Percentiles rank a stretch among this genome's conserved stretches.
phyloP scores from a whole-genome alignment of 768 basidiomycete species.

The Lenzites betulinus region DNA sequence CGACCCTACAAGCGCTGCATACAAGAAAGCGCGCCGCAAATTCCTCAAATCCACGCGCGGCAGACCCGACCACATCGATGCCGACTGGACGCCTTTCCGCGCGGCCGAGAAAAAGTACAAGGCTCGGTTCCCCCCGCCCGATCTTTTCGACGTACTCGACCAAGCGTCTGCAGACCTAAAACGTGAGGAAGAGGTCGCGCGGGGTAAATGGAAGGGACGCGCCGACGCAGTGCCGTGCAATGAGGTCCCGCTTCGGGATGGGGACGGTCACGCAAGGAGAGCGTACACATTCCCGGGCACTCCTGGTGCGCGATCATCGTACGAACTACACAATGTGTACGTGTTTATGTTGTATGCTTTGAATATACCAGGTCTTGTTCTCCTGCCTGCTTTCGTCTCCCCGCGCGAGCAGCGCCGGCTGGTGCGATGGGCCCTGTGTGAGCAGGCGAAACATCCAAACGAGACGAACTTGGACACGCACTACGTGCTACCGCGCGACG shows the following conservation, averaged over 20 bases:
- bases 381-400: constrained; percentile 76
- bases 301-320: constrained; percentile 49
- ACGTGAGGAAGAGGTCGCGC: constrained; percentile 43
- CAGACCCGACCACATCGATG: constrained; percentile 45
- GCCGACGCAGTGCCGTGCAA: constrained; percentile 38
- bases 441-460: constrained; percentile 80
- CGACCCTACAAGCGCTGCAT: constrained; percentile 50
- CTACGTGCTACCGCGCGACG: constrained; percentile 71
- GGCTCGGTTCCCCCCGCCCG: constrained; percentile 74
- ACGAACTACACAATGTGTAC: constrained; percentile 8
- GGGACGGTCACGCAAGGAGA: constrained; percentile 22
- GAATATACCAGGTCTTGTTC: constrained; percentile 66
- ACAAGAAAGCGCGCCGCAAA: constrained; percentile 60
- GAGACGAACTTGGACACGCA: constrained; percentile 90
- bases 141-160: constrained; percentile 71
- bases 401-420: constrained; percentile 65
- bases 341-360: constrained; percentile 20
- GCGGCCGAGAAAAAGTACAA: constrained; percentile 82
- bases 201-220: constrained; percentile 51
- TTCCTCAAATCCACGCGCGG: constrained; percentile 63
- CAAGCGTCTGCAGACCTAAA: constrained; percentile 49
- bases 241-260: constrained; percentile 33
- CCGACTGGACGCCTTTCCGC: constrained; percentile 74
- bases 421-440: constrained; percentile 68
- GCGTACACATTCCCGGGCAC: constrained; percentile 54